phyloP scores from a whole-genome alignment of 1,284 basidiomycete genomes.

The Heterobasidion parviporum region DNA sequence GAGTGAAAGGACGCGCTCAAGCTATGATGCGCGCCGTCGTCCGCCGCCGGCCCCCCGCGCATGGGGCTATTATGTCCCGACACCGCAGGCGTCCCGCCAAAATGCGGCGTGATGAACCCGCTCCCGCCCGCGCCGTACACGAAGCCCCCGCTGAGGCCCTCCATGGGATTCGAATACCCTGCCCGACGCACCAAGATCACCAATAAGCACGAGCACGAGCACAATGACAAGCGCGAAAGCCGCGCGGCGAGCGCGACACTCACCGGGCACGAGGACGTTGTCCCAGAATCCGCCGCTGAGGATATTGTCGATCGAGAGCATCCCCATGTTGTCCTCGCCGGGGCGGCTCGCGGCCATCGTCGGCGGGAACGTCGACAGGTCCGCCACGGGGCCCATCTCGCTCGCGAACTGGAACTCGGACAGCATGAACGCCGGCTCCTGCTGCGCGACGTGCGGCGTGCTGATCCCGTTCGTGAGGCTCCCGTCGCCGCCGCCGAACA shows the following conservation, averaged over 20 bases:
- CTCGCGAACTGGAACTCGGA: conserved; percentile 62
- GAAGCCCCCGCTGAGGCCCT: conserved; percentile 74
- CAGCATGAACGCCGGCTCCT: conserved; percentile 14
- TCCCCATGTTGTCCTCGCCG: conserved; percentile 37
- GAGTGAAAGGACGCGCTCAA: conserved; percentile 17
- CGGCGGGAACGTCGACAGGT: conserved; percentile 75
- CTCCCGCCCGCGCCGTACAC: conserved; percentile 75
- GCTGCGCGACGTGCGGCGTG: conserved; percentile 1
- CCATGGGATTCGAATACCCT: conserved; percentile 73
- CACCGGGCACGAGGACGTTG: conserved; percentile 74
- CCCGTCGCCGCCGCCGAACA: background rate
- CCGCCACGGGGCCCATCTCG: conserved; percentile 74
- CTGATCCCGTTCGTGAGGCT: background rate
- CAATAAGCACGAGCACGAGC: background rate
- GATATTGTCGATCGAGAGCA: conserved; percentile 74
- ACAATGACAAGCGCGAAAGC: conserved; percentile 2
- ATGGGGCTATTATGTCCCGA: conserved; percentile 28
- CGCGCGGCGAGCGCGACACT: conserved; percentile 18
- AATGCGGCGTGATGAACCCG: conserved; percentile 54
- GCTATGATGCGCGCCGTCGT: conserved; percentile 15
- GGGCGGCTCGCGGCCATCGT: conserved; percentile 57
- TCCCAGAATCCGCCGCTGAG: conserved; percentile 77
- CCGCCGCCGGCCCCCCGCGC: conserved; percentile 1
- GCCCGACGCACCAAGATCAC: background rate
- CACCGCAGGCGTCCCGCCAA: conserved; percentile 26